Evolutionary conservation across 805 yeast genomes (phyloP).

Genomic region (Ogataea neopini): DNA sequence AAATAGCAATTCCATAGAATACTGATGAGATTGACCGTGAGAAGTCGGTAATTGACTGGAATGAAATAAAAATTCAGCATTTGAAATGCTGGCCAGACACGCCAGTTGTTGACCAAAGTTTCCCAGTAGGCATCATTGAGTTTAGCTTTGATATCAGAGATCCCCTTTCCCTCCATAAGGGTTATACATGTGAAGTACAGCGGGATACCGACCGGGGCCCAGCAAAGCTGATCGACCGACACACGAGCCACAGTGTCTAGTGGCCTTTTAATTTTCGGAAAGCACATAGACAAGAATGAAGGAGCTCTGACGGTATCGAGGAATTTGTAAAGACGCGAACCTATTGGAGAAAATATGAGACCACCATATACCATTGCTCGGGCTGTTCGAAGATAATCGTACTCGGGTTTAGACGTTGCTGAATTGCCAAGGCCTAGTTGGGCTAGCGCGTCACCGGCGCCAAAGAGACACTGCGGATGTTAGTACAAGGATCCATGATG

Average conservation of each 20-base stretch:
- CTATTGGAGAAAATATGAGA: constrained; percentile 72
- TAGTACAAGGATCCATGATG: not conserved
- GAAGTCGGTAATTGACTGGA: constrained; percentile 68
- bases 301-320: constrained; percentile 46
- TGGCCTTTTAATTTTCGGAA: constrained; percentile 12
- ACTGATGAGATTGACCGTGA: constrained; percentile 69
- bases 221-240: constrained; percentile 66
- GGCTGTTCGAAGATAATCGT: constrained; percentile 55
- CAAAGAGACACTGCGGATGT: constrained; percentile 43
- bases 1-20: constrained; percentile 84
- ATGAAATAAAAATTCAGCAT: constrained; percentile 70
- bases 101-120: constrained; percentile 75
- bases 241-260: constrained; percentile 51
- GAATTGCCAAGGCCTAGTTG: constrained; percentile 50
- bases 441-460: constrained; percentile 74
- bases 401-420: constrained; percentile 23
- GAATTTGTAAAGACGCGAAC: constrained; percentile 65
- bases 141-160: constrained; percentile 42
- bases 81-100: constrained; percentile 91
- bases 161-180: constrained; percentile 55
- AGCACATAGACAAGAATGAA: constrained; percentile 10
- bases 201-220: constrained; percentile 81
- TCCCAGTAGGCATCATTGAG: constrained; percentile 57
- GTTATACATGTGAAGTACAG: constrained; percentile 70
- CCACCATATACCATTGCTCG: constrained; percentile 75